A percentile compares a stretch with the other conserved stretches of the same genome.
Evolutionary conservation across 495 filamentous ascomycete species (phyloP).

Genomic region (Trichoderma gamsii): DNA sequence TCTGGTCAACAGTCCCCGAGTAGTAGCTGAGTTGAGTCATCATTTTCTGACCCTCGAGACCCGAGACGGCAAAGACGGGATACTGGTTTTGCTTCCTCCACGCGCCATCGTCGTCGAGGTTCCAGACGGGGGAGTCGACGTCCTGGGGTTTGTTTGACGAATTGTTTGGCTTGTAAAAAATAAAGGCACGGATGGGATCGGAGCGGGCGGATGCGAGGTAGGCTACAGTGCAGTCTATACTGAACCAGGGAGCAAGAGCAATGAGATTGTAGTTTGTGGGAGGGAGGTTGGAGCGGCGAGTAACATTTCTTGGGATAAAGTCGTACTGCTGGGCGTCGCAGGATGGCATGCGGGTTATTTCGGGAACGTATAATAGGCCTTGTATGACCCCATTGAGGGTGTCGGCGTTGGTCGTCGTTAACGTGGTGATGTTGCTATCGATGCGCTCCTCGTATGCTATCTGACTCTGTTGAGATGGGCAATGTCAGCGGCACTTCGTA

Average conservation of each 20-base stretch:
- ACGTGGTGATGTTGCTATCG: conserved; percentile 57
- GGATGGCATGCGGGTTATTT: conserved; percentile 45
- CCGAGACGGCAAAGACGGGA: conserved; percentile 80
- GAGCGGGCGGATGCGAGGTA: conserved; percentile 59
- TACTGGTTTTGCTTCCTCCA: conserved; percentile 62
- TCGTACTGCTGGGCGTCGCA: conserved; percentile 54
- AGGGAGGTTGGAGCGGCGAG: conserved; percentile 62
- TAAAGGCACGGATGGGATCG: conserved; percentile 55
- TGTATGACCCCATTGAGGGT: conserved; percentile 49
- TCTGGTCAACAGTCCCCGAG: conserved; percentile 60
- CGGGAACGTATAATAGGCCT: conserved; percentile 80
- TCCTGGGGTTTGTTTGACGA: conserved; percentile 54
- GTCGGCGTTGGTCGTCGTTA: conserved; percentile 56
- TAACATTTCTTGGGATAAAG: conserved; percentile 68
- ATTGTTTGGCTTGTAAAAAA: conserved; percentile 67
- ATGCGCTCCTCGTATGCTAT: conserved; percentile 59
- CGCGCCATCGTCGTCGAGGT: conserved; percentile 51
- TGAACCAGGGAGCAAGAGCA: conserved; percentile 86
- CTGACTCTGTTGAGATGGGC: conserved; percentile 41
- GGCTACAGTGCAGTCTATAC: conserved; percentile 56
- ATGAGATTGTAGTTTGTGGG: conserved; percentile 58
- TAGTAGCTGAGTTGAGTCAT: conserved; percentile 69
- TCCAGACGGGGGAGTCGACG: conserved; percentile 55
- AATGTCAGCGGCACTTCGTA: background rate
- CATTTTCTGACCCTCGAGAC: conserved; percentile 54